A percentile compares a stretch with the other conserved stretches of the same genome.
Conservation (phyloP, 192 early-diverging fungal genomes). For the Phycomyces blakesleeanus region DNA sequence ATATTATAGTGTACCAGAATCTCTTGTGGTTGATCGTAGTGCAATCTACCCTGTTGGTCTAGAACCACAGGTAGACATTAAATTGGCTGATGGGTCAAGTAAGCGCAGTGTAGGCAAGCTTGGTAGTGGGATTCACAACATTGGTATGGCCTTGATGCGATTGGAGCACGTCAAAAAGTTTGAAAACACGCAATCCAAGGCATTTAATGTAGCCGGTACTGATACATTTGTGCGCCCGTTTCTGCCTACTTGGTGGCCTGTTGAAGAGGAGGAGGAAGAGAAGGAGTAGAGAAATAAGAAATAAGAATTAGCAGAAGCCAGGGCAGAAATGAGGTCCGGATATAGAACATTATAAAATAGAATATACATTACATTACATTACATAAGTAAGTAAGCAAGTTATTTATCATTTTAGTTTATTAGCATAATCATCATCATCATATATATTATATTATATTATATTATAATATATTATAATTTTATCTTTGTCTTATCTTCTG, state of each 20-base stretch:
- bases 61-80: constrained; percentile 31
- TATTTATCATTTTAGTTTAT: too few species aligned
- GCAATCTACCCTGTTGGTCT: constrained; percentile 1
- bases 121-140: constrained; percentile 65
- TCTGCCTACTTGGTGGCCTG: constrained; percentile 25
- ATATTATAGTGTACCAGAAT: constrained; percentile 10
- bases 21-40: constrained; percentile 8
- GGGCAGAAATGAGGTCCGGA: background rate
- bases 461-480: too few species aligned
- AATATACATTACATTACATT: too few species aligned
- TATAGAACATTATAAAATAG: too few species aligned
- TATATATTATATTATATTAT: too few species aligned
- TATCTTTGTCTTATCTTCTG: too few species aligned
- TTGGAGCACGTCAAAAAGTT: constrained; percentile 62
- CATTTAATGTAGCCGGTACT: constrained; percentile 4
- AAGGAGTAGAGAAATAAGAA: background rate
- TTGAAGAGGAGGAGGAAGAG: constrained; percentile 15
- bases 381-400: too few species aligned
- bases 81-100: constrained; percentile 31
- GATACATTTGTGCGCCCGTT: constrained; percentile 15
- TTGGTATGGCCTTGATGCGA: constrained; percentile 84
- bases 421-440: too few species aligned
- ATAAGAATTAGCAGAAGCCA: background rate
- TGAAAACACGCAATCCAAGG: background rate
- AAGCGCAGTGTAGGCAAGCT: constrained; percentile 61